Evolutionary conservation across 805 yeast species (phyloP), one percentile per base, ranked within the genome.

Genomic region (Metahyphopichia silvanorum): DNA sequence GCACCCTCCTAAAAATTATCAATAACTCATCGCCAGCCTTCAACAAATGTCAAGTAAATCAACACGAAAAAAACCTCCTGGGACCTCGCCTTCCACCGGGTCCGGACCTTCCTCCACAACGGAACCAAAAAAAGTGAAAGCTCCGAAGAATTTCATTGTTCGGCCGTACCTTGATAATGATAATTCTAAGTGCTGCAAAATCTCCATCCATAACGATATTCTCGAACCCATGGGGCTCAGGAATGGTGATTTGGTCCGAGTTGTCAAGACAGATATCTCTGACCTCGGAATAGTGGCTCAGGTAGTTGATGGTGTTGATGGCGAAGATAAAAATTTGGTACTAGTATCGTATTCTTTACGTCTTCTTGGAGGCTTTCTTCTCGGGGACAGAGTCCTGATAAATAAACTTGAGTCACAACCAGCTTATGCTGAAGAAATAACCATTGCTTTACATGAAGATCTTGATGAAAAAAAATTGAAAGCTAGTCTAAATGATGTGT

Each of bases 341-440:
- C 38, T 39, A 2, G 33, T 66, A 1, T 55, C 65, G 5, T 19
- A 39, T 4, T 37, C 47, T n/a, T 37, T 54, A 17, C 46, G 71
- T 23, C 38, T 37, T 2, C 48, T 64, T 30, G 60, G 61, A 1
- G 70, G 69, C 1, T 33, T 77, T 10, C 53, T 77, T 7, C 60
- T 74, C 35, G 64, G 82, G 10, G 76, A 79, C 21, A 47, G 72
- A 21, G 43, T 73, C 1, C 60, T 61, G 18, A 42, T 91, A 0
- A 47, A n/a, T n/a, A n/a, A n/a, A n/a, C n/a, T n/a, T n/a, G 31
- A 56, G 4, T 44, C 53, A 2, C 83, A 76, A 35, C 86, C 88
- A 3, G 56, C 44, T 8, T 57, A 55, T 35, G 54, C 57, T n/a
- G 33, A 38, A 18, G 21, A 28, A 11, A 36, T 42, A 4, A 25